Base-by-base conservation (phyloP, 108 stramenopile species). In the Cyclostephanos invisitatus region DNA sequence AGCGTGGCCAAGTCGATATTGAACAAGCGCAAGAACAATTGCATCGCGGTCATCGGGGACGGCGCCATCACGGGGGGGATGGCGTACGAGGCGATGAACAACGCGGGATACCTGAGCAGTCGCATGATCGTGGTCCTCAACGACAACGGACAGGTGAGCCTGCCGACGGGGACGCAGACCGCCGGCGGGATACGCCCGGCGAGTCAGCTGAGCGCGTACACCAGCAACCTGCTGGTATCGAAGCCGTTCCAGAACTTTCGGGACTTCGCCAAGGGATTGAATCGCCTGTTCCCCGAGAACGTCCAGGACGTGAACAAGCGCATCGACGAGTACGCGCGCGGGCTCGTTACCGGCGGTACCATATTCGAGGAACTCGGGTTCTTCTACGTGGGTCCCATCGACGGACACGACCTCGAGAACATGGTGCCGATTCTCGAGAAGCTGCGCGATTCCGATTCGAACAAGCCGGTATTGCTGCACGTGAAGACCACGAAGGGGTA, bases 31-130 rank as follows among this genome's bases (percentile, higher is more conserved):
- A 83, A 78, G 62, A 98, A 98, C 80, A 97, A 98, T 78, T 97
- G 96, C 75, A 89, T 98, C 60, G 98, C 98, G 15, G 96, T 98
- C 11, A 98, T 98, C 72, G 98, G 98, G 22, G 98, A 98, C 81
- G 98, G 98, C 29, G 98, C 98, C 72, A 98, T 98, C 74, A 98
- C 96, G 14, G 98, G 98, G 28, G 98, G 98, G 25, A 98, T 98
- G 98, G 98, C 98, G 18, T 98, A 95, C 75, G 98, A 98, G 84
- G 98, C 98, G 42, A 97, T 98, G 97, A 98, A 98, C 83, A 92
- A 82, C 62, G 98, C 97, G 12, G 97, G 96, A 17, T 98, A 97
- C 65, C 82, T 98, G 60, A 86, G 83, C 53, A 77, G 80, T n/a
- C 81, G 98, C 24, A 96, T 97, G 95, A 93, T 98, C 80, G 97